phyloP scores from a whole-genome alignment of 1,284 basidiomycete species.

The Puccinia triticina region DNA sequence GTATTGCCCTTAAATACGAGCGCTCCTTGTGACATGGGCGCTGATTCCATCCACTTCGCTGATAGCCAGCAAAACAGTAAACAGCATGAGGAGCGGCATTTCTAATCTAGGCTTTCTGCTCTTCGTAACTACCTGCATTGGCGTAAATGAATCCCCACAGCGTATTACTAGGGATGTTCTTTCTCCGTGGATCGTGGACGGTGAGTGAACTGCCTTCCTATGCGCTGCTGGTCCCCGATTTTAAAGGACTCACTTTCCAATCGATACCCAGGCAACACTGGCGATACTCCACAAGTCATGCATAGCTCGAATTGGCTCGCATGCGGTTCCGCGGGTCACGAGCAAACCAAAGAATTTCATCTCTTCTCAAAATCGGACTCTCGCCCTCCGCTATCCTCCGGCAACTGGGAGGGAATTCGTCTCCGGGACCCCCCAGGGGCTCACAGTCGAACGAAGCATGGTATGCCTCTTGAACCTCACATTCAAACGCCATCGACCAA shows the following conservation, averaged over 20 bases:
- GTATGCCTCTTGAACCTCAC: not conserved
- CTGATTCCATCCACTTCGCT: no score
- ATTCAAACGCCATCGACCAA: not conserved
- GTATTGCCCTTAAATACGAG: no score
- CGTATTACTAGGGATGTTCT: not conserved
- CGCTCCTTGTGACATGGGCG: no score
- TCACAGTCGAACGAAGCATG: not conserved
- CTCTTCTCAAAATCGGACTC: not conserved
- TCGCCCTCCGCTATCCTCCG: not conserved
- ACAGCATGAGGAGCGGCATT: not conserved
- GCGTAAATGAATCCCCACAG: not conserved
- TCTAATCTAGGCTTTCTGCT: not conserved
- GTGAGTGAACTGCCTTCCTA: not conserved
- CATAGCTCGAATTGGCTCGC: not conserved
- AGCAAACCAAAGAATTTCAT: not conserved
- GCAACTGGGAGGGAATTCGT: not conserved
- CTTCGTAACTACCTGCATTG: not conserved
- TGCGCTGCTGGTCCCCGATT: no score
- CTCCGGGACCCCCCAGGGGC: not conserved
- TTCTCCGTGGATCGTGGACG: not conserved
- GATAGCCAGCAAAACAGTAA: not conserved
- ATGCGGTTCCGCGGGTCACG: not conserved
- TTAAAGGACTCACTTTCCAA: not conserved
- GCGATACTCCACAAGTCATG: not conserved
- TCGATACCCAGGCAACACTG: not conserved